Conservation (phyloP, 441 rosid genomes). For the Adansonia madagascariensis region DNA sequence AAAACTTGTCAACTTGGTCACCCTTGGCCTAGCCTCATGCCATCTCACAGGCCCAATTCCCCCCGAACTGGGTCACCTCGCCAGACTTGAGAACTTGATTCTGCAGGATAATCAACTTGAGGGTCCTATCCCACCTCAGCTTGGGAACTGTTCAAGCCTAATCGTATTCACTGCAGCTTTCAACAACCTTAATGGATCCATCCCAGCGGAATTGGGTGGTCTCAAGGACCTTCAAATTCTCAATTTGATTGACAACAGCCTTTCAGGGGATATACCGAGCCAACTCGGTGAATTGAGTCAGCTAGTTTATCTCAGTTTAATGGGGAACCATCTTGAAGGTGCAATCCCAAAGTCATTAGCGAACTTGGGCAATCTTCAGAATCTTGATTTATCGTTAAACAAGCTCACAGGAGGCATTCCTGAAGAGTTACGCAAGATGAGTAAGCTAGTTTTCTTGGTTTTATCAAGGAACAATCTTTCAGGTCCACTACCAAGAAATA, state of each 20-base stretch:
- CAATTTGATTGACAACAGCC: conserved; percentile 66
- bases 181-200: conserved; percentile 75
- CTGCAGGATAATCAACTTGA: conserved; percentile 64
- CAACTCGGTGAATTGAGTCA: conserved; percentile 63
- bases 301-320: conserved; percentile 57
- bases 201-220: conserved; percentile 61
- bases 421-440: conserved; percentile 65
- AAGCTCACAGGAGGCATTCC: conserved; percentile 68
- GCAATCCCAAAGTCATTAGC: conserved; percentile 58
- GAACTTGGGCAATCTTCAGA: conserved; percentile 52
- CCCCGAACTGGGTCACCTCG: conserved; percentile 55
- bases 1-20: conserved; percentile 48
- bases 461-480: conserved; percentile 64
- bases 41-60: conserved; percentile 68
- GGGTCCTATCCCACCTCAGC: conserved; percentile 64
- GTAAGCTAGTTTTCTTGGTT: conserved; percentile 57
- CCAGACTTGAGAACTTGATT: conserved; percentile 43
- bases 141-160: conserved; percentile 81
- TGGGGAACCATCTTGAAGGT: conserved; percentile 68
- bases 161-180: conserved; percentile 47
- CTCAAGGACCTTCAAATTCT: conserved; percentile 57
- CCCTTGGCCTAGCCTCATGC: conserved; percentile 77
- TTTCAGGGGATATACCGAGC: conserved; percentile 68
- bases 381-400: conserved; percentile 67
- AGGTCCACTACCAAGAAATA: conserved; percentile 46